Evolutionary conservation across 2,329 filamentous ascomycete genomes (phyloP).

Genomic region (Penicillium frequentans): DNA sequence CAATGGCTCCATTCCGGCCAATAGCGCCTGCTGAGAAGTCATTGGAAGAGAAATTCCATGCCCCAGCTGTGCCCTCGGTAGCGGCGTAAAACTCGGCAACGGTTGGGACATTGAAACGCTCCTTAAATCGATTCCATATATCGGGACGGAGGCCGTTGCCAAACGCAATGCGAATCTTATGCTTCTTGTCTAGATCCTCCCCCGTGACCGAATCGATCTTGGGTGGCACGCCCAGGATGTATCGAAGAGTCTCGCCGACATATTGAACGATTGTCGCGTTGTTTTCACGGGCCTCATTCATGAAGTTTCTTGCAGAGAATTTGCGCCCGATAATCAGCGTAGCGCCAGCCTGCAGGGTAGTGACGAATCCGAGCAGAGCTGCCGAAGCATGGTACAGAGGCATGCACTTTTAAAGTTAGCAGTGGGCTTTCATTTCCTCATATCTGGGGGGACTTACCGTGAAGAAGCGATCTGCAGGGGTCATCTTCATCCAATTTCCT

Average conservation of each 20-base stretch:
- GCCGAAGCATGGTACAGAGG: constrained; percentile 86
- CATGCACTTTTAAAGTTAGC: constrained; percentile 63
- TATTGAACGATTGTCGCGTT: constrained; percentile 79
- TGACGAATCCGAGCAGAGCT: constrained; percentile 65
- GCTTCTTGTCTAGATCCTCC: constrained; percentile 68
- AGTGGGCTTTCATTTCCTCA: background rate
- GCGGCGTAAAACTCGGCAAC: constrained; percentile 81
- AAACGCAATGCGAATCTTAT: constrained; percentile 72
- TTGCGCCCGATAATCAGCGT: constrained; percentile 73
- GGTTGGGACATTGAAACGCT: constrained; percentile 72
- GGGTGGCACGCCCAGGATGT: constrained; percentile 68
- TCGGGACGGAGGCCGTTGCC: constrained; percentile 85
- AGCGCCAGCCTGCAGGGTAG: constrained; percentile 59
- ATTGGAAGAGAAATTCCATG: constrained; percentile 74
- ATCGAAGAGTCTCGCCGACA: constrained; percentile 83
- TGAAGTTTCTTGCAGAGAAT: constrained; percentile 76
- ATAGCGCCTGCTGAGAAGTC: constrained; percentile 54
- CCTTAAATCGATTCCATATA: constrained; percentile 80
- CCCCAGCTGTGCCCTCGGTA: constrained; percentile 69
- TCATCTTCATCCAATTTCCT: constrained; percentile 58
- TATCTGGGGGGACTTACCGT: constrained; percentile 54
- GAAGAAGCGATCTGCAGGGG: constrained; percentile 68
- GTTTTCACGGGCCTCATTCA: constrained; percentile 70
- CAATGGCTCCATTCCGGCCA: constrained; percentile 2
- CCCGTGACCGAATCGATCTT: constrained; percentile 64